Evolutionary conservation across 768 basidiomycete species (phyloP).

Genomic region (Naganishia vishniacii): DNA sequence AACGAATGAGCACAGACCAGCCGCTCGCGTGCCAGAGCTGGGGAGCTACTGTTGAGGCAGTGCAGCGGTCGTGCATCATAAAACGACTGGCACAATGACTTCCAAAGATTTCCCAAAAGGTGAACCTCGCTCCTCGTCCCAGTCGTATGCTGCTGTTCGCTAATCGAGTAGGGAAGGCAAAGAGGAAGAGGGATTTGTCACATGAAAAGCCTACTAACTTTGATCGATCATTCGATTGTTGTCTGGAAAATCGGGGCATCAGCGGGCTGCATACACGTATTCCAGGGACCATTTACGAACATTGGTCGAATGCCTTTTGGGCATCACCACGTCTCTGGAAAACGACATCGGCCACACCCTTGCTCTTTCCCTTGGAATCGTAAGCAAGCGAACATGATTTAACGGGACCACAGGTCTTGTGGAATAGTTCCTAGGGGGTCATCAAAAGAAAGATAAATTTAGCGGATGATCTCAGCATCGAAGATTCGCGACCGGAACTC

Average conservation of each 20-base stretch:
- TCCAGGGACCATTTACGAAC: slow-evolving; percentile 32
- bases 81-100: neutral
- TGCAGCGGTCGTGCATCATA: no score
- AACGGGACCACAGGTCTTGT: slow-evolving; percentile 79
- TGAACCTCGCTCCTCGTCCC: neutral
- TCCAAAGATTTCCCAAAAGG: neutral
- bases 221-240: slow-evolving; percentile 99
- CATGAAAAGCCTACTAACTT: slow-evolving; percentile 71
- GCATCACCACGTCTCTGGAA: slow-evolving; percentile 85
- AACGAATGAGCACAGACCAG: no score
- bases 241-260: slow-evolving; percentile 49
- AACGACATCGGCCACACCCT: slow-evolving; percentile 79
- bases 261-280: neutral
- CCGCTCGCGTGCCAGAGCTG: no score
- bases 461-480: neutral
- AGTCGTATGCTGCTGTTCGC: slow-evolving; percentile 15
- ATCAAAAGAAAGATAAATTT: slow-evolving; percentile 8
- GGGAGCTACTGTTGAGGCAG: no score
- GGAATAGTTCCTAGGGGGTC: slow-evolving; percentile 74
- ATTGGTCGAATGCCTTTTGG: slow-evolving; percentile 82
- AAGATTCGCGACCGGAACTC: no score
- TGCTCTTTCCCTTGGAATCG: slow-evolving; percentile 77
- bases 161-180: slow-evolving; percentile 4
- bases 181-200: slow-evolving; percentile 10
- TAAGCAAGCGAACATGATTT: slow-evolving; percentile 78